Evolutionary conservation across 1,139 yeast species (phyloP), one percentile per base, ranked within the genome.

Genomic region (Candida albicans): DNA sequence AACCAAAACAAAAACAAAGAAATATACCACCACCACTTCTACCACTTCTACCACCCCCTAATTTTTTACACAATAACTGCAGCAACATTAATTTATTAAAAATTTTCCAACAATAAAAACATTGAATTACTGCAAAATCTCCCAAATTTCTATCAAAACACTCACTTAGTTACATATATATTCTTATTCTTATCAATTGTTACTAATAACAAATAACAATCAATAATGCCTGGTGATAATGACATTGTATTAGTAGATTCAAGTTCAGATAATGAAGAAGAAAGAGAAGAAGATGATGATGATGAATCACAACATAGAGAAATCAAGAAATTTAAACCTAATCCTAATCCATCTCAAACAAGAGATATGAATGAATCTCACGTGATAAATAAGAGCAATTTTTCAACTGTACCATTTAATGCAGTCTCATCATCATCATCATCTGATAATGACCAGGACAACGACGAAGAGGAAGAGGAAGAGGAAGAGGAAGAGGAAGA

Each of bases 191-290:
- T 18, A 18, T 18, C 22, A 18, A 18, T 18, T 18, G 5, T 18
- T 18, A 3, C 22, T 5, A 18, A 18, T 18, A 18, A 18, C 22
- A 18, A 18, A 18, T 18, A 18, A 18, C 5, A 18, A 18, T 18
- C n/a, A 18, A 18, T 11, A 35, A 35, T 37, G 39, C 22, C 35
- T 28, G 35, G 24, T 35, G 38, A 32, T 13, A 45, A 51, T 37
- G 59, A 57, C 14, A 52, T 57, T 18, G 51, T 57, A 25, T 49
- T 59, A 28, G 46, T 59, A 29, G 61, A 57, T 35, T 56, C 61
- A 2, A 57, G 53, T 29, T 48, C 57, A 5, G 60, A 18, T 4
- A 18, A 18, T 5, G 22, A 18, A 5, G 22, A 18, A 5, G 60
- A n/a, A n/a, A n/a, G n/a, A n/a, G n/a, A n/a, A n/a, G 22, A 18